Base-by-base conservation (phyloP, 768 basidiomycete species). In the Termitomyces sp. region DNA sequence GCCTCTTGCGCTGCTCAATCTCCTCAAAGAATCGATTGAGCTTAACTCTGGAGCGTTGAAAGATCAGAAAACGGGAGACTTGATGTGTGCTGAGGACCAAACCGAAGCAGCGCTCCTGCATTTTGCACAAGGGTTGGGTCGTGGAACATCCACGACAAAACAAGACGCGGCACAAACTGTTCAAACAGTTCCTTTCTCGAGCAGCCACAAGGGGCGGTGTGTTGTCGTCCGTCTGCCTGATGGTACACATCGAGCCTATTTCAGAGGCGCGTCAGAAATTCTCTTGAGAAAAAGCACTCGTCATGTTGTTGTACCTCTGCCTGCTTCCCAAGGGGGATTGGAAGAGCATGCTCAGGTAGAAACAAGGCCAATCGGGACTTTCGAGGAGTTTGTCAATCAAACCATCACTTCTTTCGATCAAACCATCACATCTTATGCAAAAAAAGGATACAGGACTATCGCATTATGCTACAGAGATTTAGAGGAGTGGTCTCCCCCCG, bases 381-480 rank as follows among this genome's bases (percentile, higher is more conserved):
- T 80, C 79, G 85, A 85, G 63, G 75, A 81, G 10, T 73, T 86
- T 68, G 92, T 98, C 68, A 82, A 80, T 28, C 83, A 91, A 47
- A 97, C 96, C 14, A 98, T 95, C 72, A 95, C 96, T 62, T 96
- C 85, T 98, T 10, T 30, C 83, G 6, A 28, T 28, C 3, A 91
- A 49, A 97, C 96, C 14, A 98, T 95, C 72, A 94, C 95, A 62
- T 96, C 97, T 73, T 98, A 99, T 70, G 95, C 95, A 92, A 10
- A 13, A 13, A 3, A 35, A 35, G 2, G 4, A 13, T 35, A 11
- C 30, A 86, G 96, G 50, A 98, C 97, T 2, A 92, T 99, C 63
- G 94, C 95, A 1, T 72, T 98, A 46, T 97, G 95, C 71, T 98
- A 98, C 68, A 82, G 86, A 49, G 95, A 99, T 67, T 86, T 97